Percentiles rank a stretch among this genome's conserved stretches.
Evolutionary conservation across 306 rosid species (phyloP).

Genomic region (Lathyrus oleraceus): DNA sequence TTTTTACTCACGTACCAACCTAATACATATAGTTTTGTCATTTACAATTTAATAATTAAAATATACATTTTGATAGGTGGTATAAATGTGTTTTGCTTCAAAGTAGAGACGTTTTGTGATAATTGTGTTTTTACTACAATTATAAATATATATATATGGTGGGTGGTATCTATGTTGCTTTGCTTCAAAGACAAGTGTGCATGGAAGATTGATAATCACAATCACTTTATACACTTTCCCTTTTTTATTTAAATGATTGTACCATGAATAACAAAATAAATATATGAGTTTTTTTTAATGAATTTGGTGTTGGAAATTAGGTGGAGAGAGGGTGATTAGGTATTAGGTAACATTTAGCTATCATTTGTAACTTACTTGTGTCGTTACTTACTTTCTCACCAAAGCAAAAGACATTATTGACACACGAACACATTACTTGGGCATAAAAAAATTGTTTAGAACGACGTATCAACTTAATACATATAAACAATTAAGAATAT

Average conservation of each 20-base stretch:
- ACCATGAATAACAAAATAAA: slow-evolving; percentile 8
- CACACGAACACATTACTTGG: background rate
- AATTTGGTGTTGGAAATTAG: slow-evolving; percentile 31
- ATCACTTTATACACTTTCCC: slow-evolving; percentile 6
- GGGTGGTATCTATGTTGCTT: slow-evolving; percentile 54
- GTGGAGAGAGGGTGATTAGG: slow-evolving; percentile 42
- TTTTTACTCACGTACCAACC: too few species aligned
- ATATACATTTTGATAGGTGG: background rate
- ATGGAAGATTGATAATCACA: slow-evolving; percentile 38
- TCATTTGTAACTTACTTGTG: slow-evolving; percentile 44
- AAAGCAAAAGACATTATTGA: slow-evolving; percentile 32
- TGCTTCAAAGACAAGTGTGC: slow-evolving; percentile 63
- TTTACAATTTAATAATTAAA: background rate
- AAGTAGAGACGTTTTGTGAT: background rate
- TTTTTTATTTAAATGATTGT: slow-evolving; percentile 29
- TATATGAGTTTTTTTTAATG: background rate
- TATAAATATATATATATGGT: background rate
- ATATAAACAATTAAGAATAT: background rate
- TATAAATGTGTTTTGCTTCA: too few species aligned
- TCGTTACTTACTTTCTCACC: slow-evolving; percentile 36
- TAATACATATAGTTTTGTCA: background rate
- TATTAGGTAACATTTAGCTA: slow-evolving; percentile 51
- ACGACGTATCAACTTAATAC: slow-evolving; percentile 23
- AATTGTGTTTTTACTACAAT: background rate
- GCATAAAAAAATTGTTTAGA: slow-evolving; percentile 8